Evolutionary conservation across 305 asterid genomes (phyloP).

Genomic region (Plantago rigida): DNA sequence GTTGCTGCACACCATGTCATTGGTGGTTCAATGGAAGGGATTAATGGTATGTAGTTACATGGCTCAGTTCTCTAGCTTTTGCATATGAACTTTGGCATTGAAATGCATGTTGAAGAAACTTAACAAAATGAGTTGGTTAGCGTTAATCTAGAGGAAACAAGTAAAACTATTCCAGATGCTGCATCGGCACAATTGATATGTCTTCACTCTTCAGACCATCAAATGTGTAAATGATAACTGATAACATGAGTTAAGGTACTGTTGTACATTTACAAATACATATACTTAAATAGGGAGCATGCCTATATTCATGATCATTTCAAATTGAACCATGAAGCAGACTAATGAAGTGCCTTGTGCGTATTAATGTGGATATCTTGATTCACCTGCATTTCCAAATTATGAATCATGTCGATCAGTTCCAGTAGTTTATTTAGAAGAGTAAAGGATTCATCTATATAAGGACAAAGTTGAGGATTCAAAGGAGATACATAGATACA

Average conservation of each 20-base stretch:
- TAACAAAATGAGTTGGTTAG: constrained; percentile 15
- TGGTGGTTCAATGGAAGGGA: constrained; percentile 91
- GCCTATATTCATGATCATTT: no score
- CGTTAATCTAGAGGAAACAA: constrained; percentile 14
- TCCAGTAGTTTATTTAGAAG: neutral
- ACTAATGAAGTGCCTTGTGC: neutral
- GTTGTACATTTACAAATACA: neutral
- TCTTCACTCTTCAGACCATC: neutral
- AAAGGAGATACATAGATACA: neutral
- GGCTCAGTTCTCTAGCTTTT: constrained; percentile 21
- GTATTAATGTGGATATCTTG: neutral
- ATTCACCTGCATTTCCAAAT: neutral
- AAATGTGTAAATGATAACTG: constrained; percentile 5
- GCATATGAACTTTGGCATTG: constrained; percentile 16
- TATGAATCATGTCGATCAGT: neutral
- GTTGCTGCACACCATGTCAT: constrained; percentile 87
- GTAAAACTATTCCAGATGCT: constrained; percentile 18
- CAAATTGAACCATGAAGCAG: no score
- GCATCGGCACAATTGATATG: constrained; percentile 13
- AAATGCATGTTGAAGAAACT: constrained; percentile 19
- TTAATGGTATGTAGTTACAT: constrained; percentile 54
- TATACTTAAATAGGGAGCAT: neutral
- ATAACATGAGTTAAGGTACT: constrained; percentile 1
- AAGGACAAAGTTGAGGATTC: neutral
- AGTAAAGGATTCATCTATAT: neutral